Conservation (phyloP, 805 yeast genomes). For the Nakazawaea populi region DNA sequence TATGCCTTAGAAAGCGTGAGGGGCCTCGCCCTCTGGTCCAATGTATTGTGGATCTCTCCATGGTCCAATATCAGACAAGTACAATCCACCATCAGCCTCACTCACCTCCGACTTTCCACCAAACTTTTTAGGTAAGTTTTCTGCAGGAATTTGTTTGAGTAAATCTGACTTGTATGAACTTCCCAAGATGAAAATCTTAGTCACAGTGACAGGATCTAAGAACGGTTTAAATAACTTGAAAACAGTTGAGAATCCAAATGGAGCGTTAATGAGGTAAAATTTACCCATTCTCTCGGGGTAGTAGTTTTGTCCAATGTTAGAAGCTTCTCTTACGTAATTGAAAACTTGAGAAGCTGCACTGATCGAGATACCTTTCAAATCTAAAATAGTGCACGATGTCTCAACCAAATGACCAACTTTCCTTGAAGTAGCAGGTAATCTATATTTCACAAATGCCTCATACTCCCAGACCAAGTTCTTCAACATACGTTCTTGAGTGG, state of each 20-base stretch:
- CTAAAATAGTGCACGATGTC: constrained; percentile 95
- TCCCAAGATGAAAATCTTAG: constrained; percentile 87
- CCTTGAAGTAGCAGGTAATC: constrained; percentile 94
- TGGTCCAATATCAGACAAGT: constrained; percentile 89
- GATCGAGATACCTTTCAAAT: constrained; percentile 89
- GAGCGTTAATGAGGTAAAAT: constrained; percentile 92
- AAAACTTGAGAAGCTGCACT: constrained; percentile 80
- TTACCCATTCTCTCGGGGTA: constrained; percentile 99
- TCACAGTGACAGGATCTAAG: constrained; percentile 95
- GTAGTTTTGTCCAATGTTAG: constrained; percentile 91
- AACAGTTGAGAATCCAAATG: constrained; percentile 94
- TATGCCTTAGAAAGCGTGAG: constrained; percentile 37
- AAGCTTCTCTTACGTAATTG: constrained; percentile 87
- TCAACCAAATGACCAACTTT: constrained; percentile 72
- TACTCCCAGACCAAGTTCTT: constrained; percentile 97
- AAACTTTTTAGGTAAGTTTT: constrained; percentile 84
- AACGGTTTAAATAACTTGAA: constrained; percentile 89
- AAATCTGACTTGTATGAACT: constrained; percentile 73
- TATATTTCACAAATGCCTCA: constrained; percentile 76
- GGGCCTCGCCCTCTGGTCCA: constrained; percentile 96
- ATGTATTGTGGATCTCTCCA: constrained; percentile 89
- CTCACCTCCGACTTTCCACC: constrained; percentile 75
- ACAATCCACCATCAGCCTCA: constrained; percentile 73
- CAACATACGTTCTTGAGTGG: constrained; percentile 94
- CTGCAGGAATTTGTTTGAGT: constrained; percentile 87